Evolutionary conservation across 1,139 yeast species (phyloP).

Genomic region (Debaryomycetaceae sp.): DNA sequence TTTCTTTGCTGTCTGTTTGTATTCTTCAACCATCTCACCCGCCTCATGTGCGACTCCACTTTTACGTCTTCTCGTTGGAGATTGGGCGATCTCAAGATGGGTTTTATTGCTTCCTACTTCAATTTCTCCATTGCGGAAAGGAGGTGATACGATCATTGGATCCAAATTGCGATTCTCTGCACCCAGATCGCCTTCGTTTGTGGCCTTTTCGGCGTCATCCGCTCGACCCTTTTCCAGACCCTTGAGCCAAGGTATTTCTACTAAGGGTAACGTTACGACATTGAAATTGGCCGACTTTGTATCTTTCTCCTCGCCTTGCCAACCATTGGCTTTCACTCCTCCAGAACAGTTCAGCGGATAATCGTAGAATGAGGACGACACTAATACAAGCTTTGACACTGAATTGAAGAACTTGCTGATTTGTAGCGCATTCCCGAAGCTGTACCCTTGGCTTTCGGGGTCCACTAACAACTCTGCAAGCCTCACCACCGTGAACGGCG

Average conservation of each 20-base stretch:
- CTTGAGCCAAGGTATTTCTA: conserved; percentile 49
- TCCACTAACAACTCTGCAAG: conserved; percentile 49
- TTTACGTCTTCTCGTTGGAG: not conserved
- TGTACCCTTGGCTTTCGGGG: conserved; percentile 35
- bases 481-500: conserved; percentile 60
- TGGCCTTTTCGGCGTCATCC: conserved; percentile 1
- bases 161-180: conserved; percentile 1
- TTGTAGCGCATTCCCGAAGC: conserved; percentile 23
- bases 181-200: conserved; percentile 1
- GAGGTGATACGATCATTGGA: conserved; percentile 5
- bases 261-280: conserved; percentile 15
- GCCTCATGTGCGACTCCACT: conserved; percentile 2
- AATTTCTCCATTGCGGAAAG: not conserved
- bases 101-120: not conserved
- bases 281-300: not conserved
- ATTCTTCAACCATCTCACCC: conserved; percentile 6
- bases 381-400: conserved; percentile 23
- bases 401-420: conserved; percentile 30
- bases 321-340: no score
- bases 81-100: not conserved
- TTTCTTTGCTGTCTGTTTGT: conserved; percentile 1
- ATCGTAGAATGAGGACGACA: conserved; percentile 24
- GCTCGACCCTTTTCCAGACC: conserved; percentile 6
- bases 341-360: conserved; percentile 14
- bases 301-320: not conserved